Conservation (phyloP, 306 rosid species). For the Coriaria nepalensis region DNA sequence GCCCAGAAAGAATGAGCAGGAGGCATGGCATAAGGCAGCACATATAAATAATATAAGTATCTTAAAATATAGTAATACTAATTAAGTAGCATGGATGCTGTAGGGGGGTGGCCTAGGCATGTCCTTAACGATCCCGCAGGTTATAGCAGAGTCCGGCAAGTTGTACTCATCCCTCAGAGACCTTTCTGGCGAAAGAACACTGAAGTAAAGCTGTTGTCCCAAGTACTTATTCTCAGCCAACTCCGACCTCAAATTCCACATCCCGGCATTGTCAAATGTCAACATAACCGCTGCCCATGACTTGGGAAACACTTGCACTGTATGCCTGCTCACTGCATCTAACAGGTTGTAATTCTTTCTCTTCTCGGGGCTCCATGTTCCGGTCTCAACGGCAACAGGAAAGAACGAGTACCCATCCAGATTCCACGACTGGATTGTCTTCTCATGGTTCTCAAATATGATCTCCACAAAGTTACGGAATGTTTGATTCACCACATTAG, state of each 20-base stretch:
- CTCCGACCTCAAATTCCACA: constrained; percentile 14
- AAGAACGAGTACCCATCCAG: constrained; percentile 58
- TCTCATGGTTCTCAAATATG: constrained; percentile 72
- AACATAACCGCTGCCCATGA: constrained; percentile 12
- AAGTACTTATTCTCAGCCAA: constrained; percentile 8
- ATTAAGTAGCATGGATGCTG: background rate
- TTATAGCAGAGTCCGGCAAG: constrained; percentile 4
- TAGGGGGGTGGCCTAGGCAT: background rate
- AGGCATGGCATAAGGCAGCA: no score
- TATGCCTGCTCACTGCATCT: constrained; percentile 65
- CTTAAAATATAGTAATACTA: no score
- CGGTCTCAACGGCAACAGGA: constrained; percentile 52
- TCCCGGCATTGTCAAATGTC: constrained; percentile 22
- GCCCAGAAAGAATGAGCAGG: no score
- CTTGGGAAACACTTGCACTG: constrained; percentile 51
- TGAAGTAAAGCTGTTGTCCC: constrained; percentile 3
- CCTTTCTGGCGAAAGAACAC: constrained; percentile 4
- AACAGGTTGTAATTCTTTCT: constrained; percentile 50
- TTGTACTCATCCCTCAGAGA: constrained; percentile 8
- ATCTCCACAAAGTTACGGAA: constrained; percentile 48
- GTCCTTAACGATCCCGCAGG: constrained; percentile 3
- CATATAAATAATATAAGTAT: no score
- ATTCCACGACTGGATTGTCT: constrained; percentile 56
- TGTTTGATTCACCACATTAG: constrained; percentile 31
- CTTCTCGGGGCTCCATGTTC: constrained; percentile 52